Percentiles rank a stretch among this genome's conserved stretches.
Evolutionary conservation across 1,139 yeast species (phyloP).

Genomic region (Taiozyma sp.): DNA sequence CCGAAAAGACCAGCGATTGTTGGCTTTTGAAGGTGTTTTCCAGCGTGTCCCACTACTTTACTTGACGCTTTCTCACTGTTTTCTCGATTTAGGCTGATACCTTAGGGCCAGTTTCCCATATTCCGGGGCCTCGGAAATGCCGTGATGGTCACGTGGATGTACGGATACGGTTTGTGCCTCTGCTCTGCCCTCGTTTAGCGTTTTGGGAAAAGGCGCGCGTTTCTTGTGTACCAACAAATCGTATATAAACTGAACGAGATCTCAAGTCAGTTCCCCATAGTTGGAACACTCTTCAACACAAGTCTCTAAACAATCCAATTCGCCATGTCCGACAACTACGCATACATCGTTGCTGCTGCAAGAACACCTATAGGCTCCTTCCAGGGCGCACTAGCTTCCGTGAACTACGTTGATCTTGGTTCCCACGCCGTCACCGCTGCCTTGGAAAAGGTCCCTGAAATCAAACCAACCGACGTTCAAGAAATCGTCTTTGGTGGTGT

Average conservation of each 20-base stretch:
- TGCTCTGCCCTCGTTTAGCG: not conserved
- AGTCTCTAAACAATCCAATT: not conserved
- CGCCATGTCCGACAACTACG: conserved; percentile 40
- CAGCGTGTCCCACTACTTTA: not conserved
- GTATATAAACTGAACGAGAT: not conserved
- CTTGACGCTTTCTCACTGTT: not conserved
- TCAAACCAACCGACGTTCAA: conserved; percentile 75
- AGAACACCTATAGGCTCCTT: conserved; percentile 96
- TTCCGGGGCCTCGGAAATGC: not conserved
- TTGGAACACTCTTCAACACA: not conserved
- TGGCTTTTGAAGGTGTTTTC: not conserved
- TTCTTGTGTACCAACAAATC: not conserved
- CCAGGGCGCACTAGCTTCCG: conserved; percentile 76
- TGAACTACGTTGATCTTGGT: conserved; percentile 81
- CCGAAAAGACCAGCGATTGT: not conserved
- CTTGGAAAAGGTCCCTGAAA: conserved; percentile 73
- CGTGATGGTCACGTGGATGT: not conserved
- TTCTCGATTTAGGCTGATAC: not conserved
- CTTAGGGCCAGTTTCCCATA: not conserved
- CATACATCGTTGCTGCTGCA: conserved; percentile 84
- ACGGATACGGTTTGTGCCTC: not conserved
- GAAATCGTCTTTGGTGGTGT: conserved; percentile 94
- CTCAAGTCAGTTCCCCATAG: not conserved
- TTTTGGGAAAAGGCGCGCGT: not conserved
- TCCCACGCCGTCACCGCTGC: conserved; percentile 90